Percentiles rank a stretch among this genome's conserved stretches.
Conservation (phyloP, 306 rosid genomes). For the Castanea crenata region DNA sequence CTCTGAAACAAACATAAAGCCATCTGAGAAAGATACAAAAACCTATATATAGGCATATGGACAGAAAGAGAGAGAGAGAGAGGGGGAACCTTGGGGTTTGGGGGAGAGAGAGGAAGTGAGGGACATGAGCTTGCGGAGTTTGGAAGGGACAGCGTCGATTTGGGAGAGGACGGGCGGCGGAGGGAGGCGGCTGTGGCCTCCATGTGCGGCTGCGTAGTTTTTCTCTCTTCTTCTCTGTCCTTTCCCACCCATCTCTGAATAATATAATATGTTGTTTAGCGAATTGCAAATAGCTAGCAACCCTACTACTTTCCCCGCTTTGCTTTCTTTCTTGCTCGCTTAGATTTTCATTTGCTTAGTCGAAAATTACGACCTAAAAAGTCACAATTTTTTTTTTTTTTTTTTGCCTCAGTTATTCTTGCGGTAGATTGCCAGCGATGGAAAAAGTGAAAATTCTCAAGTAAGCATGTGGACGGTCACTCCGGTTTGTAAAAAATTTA, state of each 20-base stretch:
- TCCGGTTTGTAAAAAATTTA: no score
- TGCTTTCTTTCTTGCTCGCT: no score
- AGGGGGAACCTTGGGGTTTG: slow-evolving; percentile 34
- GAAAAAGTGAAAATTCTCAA: no score
- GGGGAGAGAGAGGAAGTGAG: slow-evolving; percentile 33
- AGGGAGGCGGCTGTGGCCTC: slow-evolving; percentile 67
- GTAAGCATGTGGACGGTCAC: rapidly evolving
- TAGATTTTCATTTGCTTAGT: no score
- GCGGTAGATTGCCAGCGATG: no score
- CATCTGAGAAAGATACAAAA: neutral
- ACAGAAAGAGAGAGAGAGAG: neutral
- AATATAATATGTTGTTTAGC: no score
- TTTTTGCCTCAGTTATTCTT: no score
- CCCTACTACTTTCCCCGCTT: no score
- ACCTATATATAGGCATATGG: neutral
- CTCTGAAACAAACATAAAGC: slow-evolving; percentile 31
- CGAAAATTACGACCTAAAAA: no score
- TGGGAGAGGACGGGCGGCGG: slow-evolving; percentile 74
- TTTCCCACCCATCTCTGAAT: slow-evolving; percentile 59
- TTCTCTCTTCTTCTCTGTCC: slow-evolving; percentile 78
- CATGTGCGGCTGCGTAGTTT: slow-evolving; percentile 83
- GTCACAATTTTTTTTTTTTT: no score
- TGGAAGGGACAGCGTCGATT: slow-evolving; percentile 62
- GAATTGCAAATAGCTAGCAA: no score
- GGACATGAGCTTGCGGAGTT: slow-evolving; percentile 68